These are phyloP conservation scores for Scutellaria minor DNA, from an alignment of 257 asterid genomes.

Conservation along the genomic window DNA sequence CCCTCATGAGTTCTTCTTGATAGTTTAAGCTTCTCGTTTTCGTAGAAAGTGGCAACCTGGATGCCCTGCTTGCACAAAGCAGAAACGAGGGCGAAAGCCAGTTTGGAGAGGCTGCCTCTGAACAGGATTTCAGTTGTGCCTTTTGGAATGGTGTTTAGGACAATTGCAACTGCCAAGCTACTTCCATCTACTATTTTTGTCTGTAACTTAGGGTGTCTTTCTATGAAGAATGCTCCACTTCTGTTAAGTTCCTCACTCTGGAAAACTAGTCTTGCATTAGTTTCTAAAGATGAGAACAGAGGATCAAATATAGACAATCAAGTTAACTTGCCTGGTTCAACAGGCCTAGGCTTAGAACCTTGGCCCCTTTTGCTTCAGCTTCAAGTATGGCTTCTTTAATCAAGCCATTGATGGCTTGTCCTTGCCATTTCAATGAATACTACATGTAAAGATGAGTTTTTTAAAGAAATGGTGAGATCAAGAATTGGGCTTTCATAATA, in stretches of 20 bases:
- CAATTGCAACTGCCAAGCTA: slow-evolving; percentile 70
- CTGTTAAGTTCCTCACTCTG: slow-evolving; percentile 68
- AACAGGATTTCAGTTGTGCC: slow-evolving; percentile 61
- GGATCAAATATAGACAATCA: neutral
- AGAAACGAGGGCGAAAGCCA: slow-evolving; percentile 56
- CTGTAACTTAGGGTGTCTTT: slow-evolving; percentile 54
- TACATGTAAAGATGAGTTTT: slow-evolving; percentile 15
- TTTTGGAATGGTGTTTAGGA: slow-evolving; percentile 72
- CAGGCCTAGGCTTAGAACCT: slow-evolving; percentile 75
- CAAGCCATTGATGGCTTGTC: slow-evolving; percentile 49
- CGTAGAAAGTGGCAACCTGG: slow-evolving; percentile 52
- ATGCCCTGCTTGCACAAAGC: slow-evolving; percentile 61
- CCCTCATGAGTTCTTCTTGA: slow-evolving; percentile 28
- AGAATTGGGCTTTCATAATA: neutral
- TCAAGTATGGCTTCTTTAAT: slow-evolving; percentile 73
- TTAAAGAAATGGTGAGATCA: neutral
- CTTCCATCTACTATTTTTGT: slow-evolving; percentile 78
- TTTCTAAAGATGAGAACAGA: neutral
- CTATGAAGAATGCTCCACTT: slow-evolving; percentile 54
- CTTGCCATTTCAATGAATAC: slow-evolving; percentile 65
- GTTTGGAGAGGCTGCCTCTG: slow-evolving; percentile 62
- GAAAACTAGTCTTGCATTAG: neutral
- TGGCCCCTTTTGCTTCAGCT: slow-evolving; percentile 67
- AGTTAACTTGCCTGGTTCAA: slow-evolving; percentile 59
- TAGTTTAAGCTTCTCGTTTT: slow-evolving; percentile 50